phyloP scores from a whole-genome alignment of 2,329 filamentous ascomycete genomes.

The Piedraia hortae region DNA sequence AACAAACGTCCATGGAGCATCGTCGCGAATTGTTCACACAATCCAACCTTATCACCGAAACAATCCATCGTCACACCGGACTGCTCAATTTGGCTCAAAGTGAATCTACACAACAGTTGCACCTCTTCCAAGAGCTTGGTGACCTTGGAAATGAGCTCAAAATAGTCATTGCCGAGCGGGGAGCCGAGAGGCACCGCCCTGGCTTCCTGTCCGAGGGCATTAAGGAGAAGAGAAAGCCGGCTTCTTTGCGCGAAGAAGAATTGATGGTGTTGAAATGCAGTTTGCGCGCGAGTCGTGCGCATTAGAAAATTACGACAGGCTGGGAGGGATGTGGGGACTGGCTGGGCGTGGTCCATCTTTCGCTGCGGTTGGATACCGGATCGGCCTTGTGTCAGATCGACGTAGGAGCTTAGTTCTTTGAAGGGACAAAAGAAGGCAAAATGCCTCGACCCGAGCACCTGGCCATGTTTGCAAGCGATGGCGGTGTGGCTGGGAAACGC shows the following conservation, averaged over 20 bases:
- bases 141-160: slow-evolving; percentile 4
- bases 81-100: slow-evolving; percentile 3
- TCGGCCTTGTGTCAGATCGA: too few species aligned
- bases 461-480: too few species aligned
- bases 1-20: slow-evolving; percentile 1
- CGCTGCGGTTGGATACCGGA: too few species aligned
- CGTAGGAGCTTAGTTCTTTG: too few species aligned
- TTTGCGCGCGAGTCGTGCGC: slow-evolving; percentile 3
- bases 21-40: slow-evolving; percentile 2
- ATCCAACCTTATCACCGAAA: slow-evolving; percentile 3
- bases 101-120: slow-evolving; percentile 3
- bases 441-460: too few species aligned
- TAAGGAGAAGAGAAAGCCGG: slow-evolving; percentile 3
- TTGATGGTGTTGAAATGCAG: slow-evolving; percentile 2
- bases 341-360: too few species aligned
- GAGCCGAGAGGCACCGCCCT: slow-evolving; percentile 2
- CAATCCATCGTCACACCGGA: slow-evolving; percentile 2
- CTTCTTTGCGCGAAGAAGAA: slow-evolving; percentile 4
- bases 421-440: too few species aligned
- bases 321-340: too few species aligned
- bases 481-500: too few species aligned
- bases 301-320: slow-evolving; percentile 2
- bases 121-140: slow-evolving; percentile 4
- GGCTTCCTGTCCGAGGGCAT: slow-evolving; percentile 4
- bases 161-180: slow-evolving; percentile 4